Evolutionary conservation across 257 asterid genomes (phyloP).

Genomic region (Solanum chilense): DNA sequence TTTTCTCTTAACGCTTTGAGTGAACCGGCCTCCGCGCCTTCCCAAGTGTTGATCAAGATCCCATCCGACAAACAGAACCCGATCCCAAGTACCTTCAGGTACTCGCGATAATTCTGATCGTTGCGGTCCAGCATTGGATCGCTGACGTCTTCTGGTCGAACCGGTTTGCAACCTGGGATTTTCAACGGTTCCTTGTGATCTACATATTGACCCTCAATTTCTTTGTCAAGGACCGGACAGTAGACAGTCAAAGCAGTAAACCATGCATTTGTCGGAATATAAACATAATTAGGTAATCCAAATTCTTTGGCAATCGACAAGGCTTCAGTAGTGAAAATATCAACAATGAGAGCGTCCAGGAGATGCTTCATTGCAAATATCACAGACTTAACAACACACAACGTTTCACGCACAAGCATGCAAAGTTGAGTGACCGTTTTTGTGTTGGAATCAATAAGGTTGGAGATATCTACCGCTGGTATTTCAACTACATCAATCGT

Average conservation of each 20-base stretch:
- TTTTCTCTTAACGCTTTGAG: conserved; percentile 32
- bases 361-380: conserved; percentile 27
- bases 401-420: conserved; percentile 26
- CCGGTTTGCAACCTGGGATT: conserved; percentile 60
- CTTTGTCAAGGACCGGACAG: conserved; percentile 40
- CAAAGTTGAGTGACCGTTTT: neutral
- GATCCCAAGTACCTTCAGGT: conserved; percentile 1
- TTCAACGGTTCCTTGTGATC: conserved; percentile 20
- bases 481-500: conserved; percentile 17
- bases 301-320: conserved; percentile 37
- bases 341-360: conserved; percentile 46
- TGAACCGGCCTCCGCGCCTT: conserved; percentile 34
- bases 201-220: conserved; percentile 34
- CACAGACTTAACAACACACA: conserved; percentile 30
- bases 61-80: conserved; percentile 32
- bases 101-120: conserved; percentile 33
- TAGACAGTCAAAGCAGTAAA: conserved; percentile 30
- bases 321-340: conserved; percentile 36
- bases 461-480: conserved; percentile 14
- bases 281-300: conserved; percentile 37
- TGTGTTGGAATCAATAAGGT: neutral
- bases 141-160: conserved; percentile 57
- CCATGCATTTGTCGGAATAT: conserved; percentile 37
- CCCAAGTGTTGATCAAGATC: conserved; percentile 58
- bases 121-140: conserved; percentile 59